Evolutionary conservation across 1,284 basidiomycete species (phyloP).

Genomic region (Tilletia setariae): DNA sequence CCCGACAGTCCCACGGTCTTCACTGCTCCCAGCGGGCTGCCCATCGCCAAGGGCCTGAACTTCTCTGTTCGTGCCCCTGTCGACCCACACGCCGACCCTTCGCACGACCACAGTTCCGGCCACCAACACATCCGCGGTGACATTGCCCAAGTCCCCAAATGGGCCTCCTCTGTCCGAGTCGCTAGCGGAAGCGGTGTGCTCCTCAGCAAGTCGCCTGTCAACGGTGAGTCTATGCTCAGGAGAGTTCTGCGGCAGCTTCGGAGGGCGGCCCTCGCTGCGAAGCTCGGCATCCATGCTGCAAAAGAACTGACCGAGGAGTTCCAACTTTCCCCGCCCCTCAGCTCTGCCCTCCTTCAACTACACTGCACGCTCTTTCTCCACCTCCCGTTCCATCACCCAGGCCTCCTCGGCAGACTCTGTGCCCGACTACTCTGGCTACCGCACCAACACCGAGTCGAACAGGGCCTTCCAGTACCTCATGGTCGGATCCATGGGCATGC

Average conservation of each 20-base stretch:
- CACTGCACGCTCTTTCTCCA: constrained; percentile 41
- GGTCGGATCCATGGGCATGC: constrained; percentile 90
- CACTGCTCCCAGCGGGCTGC: constrained; percentile 37
- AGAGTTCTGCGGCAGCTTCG: not conserved
- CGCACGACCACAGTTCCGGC: constrained; percentile 36
- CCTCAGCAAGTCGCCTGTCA: constrained; percentile 34
- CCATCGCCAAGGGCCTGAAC: constrained; percentile 41
- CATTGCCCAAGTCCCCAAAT: constrained; percentile 35
- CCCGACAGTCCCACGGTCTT: constrained; percentile 34
- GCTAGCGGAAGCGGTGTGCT: constrained; percentile 35
- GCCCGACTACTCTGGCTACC: constrained; percentile 84
- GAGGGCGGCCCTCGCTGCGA: no score
- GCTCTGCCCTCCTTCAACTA: constrained; percentile 33
- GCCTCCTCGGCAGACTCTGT: constrained; percentile 59
- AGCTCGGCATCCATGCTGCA: not conserved
- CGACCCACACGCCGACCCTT: constrained; percentile 32
- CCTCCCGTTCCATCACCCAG: constrained; percentile 41
- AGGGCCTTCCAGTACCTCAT: constrained; percentile 92
- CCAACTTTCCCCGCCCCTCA: constrained; percentile 9
- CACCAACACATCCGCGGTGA: constrained; percentile 30
- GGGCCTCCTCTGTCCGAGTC: constrained; percentile 28
- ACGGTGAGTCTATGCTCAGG: constrained; percentile 32
- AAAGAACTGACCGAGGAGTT: not conserved
- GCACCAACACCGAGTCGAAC: constrained; percentile 68
- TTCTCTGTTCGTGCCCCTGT: constrained; percentile 40